phyloP scores from a whole-genome alignment of 2,329 filamentous ascomycete genomes.

The Aspergillus novofumigatus region DNA sequence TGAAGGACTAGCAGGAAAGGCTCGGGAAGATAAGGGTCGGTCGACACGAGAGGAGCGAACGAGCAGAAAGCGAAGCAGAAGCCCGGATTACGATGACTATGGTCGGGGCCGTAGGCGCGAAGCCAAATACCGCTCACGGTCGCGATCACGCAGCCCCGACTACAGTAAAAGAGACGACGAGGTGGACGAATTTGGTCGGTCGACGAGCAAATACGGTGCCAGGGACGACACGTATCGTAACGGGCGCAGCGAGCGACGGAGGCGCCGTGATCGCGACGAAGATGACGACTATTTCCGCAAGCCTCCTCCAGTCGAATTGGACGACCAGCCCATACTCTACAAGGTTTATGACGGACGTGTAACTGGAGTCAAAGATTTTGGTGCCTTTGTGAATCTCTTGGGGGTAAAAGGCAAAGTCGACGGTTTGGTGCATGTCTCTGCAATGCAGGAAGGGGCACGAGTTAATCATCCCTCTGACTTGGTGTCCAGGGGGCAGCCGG shows the following conservation, averaged over 20 bases:
- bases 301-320: constrained; percentile 68
- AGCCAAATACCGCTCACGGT: constrained; percentile 46
- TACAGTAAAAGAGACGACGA: constrained; percentile 45
- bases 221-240: constrained; percentile 36
- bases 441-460: constrained; percentile 75
- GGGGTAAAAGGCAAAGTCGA: constrained; percentile 85
- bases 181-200: constrained; percentile 58
- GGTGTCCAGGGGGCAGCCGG: constrained; percentile 70
- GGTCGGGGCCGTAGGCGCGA: constrained; percentile 44
- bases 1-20: constrained; percentile 75
- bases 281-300: constrained; percentile 59
- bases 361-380: constrained; percentile 91
- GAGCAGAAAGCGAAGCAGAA: constrained; percentile 53
- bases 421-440: constrained; percentile 89
- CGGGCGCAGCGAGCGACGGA: constrained; percentile 43
- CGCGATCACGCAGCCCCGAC: constrained; percentile 46
- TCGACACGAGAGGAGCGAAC: constrained; percentile 30
- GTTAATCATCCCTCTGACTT: constrained; percentile 92
- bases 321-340: constrained; percentile 73
- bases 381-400: constrained; percentile 87
- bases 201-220: constrained; percentile 37
- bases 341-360: constrained; percentile 90
- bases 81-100: constrained; percentile 48
- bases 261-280: constrained; percentile 35
- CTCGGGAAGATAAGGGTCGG: constrained; percentile 37